phyloP scores from a whole-genome alignment of 2,329 filamentous ascomycete genomes.

The Aspergillus sp. region DNA sequence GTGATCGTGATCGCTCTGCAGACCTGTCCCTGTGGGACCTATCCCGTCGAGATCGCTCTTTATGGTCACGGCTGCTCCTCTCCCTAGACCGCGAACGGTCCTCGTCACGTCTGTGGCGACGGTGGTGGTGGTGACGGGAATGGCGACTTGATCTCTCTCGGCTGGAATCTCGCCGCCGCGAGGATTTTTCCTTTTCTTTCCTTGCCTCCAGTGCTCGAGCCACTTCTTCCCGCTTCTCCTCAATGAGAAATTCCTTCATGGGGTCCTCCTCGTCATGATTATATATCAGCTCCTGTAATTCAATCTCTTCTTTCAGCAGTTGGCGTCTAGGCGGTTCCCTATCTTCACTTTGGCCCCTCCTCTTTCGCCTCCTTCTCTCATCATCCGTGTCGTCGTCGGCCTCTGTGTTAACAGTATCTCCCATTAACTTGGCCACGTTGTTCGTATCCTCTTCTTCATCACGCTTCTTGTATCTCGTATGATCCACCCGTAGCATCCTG shows the following conservation, averaged over 20 bases:
- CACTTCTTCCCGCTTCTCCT: conserved; percentile 89
- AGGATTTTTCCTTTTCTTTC: conserved; percentile 49
- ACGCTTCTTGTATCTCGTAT: conserved; percentile 84
- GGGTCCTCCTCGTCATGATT: conserved; percentile 94
- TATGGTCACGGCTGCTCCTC: conserved; percentile 28
- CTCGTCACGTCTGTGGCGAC: conserved; percentile 40
- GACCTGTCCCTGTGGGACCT: conserved; percentile 28
- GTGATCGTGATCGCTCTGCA: conserved; percentile 29
- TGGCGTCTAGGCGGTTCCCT: conserved; percentile 53
- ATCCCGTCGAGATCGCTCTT: conserved; percentile 29
- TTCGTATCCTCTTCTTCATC: conserved; percentile 64
- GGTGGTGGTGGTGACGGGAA: conserved; percentile 46
- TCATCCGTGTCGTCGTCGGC: conserved; percentile 38
- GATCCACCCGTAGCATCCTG: conserved; percentile 80
- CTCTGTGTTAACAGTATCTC: conserved; percentile 42
- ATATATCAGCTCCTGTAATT: conserved; percentile 70
- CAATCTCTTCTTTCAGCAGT: conserved; percentile 75
- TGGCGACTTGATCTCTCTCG: conserved; percentile 45
- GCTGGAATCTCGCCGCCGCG: conserved; percentile 31
- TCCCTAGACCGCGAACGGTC: conserved; percentile 34
- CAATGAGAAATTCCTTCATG: conserved; percentile 88
- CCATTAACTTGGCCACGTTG: conserved; percentile 50
- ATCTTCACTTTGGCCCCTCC: conserved; percentile 41
- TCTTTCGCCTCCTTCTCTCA: conserved; percentile 34
- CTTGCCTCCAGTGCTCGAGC: conserved; percentile 65